Percentiles rank a stretch among this genome's conserved stretches.
Evolutionary conservation across 2,329 filamentous ascomycete genomes (phyloP).

Genomic region (Catunica adiposa): DNA sequence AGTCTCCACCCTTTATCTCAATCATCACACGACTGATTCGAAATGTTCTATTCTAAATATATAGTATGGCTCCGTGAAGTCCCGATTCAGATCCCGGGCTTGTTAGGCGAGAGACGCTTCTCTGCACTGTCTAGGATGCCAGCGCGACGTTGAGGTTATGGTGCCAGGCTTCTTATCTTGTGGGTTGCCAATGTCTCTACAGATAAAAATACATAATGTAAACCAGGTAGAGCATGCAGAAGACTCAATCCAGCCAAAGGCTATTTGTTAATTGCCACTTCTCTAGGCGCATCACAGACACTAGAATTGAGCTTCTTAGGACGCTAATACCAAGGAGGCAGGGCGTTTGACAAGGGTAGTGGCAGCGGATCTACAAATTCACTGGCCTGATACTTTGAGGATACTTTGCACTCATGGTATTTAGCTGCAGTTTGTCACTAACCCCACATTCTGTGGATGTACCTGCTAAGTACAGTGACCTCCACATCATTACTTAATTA

Average conservation of each 20-base stretch:
- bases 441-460: neutral
- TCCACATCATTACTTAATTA: constrained; percentile 9
- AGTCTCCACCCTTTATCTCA: neutral
- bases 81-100: neutral
- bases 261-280: constrained; percentile 6
- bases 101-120: neutral
- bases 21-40: neutral
- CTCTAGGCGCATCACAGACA: neutral
- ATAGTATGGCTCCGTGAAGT: neutral
- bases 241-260: constrained; percentile 4
- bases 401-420: neutral
- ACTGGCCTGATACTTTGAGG: neutral
- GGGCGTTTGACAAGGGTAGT: too few relatives aligned
- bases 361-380: neutral
- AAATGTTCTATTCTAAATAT: neutral
- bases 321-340: too few relatives aligned
- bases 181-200: constrained; percentile 1
- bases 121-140: neutral
- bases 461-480: constrained; percentile 2
- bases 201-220: constrained; percentile 14
- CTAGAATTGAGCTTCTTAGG: too few relatives aligned
- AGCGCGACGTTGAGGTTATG: neutral
- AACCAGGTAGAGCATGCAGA: constrained; percentile 9
- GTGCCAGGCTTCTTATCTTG: constrained; percentile 7
- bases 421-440: neutral